Percentiles rank a stretch among this genome's conserved stretches.
Evolutionary conservation across 176 grass and related monocot genomes (phyloP).

Genomic region (Pharus latifolius): DNA sequence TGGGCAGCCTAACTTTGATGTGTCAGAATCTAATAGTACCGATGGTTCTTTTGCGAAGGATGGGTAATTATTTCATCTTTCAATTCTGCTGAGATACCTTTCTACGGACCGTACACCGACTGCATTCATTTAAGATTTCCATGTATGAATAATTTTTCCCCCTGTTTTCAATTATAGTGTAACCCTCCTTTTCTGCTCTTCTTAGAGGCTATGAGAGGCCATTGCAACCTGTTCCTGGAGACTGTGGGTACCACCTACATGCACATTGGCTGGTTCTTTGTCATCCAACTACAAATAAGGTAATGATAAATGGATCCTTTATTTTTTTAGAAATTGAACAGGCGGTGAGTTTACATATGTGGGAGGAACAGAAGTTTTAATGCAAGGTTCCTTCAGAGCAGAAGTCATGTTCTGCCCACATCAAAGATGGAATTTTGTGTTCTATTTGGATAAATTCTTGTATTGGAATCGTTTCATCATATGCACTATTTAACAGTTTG

Average conservation of each 20-base stretch:
- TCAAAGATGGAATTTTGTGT: too few relatives aligned
- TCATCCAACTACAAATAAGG: conserved; percentile 69
- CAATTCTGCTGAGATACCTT: neutral
- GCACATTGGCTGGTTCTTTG: conserved; percentile 72
- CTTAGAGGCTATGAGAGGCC: conserved; percentile 77
- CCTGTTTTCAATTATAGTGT: conserved; percentile 7
- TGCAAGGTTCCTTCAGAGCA: too few relatives aligned
- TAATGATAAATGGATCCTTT: conserved; percentile 5
- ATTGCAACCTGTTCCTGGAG: conserved; percentile 68
- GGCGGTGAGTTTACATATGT: neutral
- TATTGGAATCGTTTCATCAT: too few relatives aligned
- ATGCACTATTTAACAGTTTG: too few relatives aligned
- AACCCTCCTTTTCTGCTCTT: neutral
- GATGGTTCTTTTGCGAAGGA: conserved; percentile 57
- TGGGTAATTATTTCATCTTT: conserved; percentile 46
- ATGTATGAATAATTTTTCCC: neutral
- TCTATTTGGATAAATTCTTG: too few relatives aligned
- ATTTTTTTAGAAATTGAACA: neutral
- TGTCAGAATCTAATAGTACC: conserved; percentile 9
- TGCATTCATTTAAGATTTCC: neutral
- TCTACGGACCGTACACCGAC: neutral
- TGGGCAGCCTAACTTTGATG: conserved; percentile 46
- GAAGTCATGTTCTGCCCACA: too few relatives aligned
- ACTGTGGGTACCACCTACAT: conserved; percentile 82
- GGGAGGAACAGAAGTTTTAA: too few relatives aligned